A percentile compares a stretch with the other conserved stretches of the same genome.
Evolutionary conservation across 345 rosid genomes (phyloP).

Genomic region (Ceriops decandra): DNA sequence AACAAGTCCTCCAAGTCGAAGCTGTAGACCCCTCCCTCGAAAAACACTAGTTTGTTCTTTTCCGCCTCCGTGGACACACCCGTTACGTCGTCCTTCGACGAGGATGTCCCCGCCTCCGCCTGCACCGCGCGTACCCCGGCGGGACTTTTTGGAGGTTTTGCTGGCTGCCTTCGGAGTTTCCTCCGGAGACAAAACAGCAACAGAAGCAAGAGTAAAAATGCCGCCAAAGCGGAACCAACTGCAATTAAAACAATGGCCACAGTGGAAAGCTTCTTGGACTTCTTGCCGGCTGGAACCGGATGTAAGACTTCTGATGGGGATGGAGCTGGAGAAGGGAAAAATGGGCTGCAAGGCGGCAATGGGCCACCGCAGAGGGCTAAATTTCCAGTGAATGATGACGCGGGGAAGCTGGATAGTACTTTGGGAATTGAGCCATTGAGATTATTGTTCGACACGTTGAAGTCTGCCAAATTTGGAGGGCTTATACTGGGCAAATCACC

Average conservation of each 20-base stretch:
- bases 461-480: slow-evolving; percentile 29
- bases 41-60: slow-evolving; percentile 50
- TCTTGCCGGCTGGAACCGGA: slow-evolving; percentile 15
- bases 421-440: slow-evolving; percentile 82
- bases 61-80: slow-evolving; percentile 44
- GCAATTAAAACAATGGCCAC: slow-evolving; percentile 63
- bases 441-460: slow-evolving; percentile 71
- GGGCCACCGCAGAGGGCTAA: slow-evolving; percentile 80
- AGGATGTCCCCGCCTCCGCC: slow-evolving; percentile 36
- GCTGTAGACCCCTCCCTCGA: slow-evolving; percentile 78
- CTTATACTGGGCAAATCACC: slow-evolving; percentile 63
- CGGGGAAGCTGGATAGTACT: slow-evolving; percentile 39
- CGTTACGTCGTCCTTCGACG: slow-evolving; percentile 67
- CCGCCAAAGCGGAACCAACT: slow-evolving; percentile 42
- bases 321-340: slow-evolving; percentile 65
- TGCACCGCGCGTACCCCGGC: slow-evolving; percentile 23
- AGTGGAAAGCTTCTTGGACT: slow-evolving; percentile 55
- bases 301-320: slow-evolving; percentile 43
- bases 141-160: slow-evolving; percentile 33
- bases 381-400: slow-evolving; percentile 64
- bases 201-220: slow-evolving; percentile 42
- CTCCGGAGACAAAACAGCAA: slow-evolving; percentile 52
- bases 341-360: slow-evolving; percentile 62
- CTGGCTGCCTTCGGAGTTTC: slow-evolving; percentile 11
- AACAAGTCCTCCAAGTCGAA: slow-evolving; percentile 91